Evolutionary conservation across 2,329 filamentous ascomycete genomes (phyloP).

Genomic region (Aspergillus melleus): DNA sequence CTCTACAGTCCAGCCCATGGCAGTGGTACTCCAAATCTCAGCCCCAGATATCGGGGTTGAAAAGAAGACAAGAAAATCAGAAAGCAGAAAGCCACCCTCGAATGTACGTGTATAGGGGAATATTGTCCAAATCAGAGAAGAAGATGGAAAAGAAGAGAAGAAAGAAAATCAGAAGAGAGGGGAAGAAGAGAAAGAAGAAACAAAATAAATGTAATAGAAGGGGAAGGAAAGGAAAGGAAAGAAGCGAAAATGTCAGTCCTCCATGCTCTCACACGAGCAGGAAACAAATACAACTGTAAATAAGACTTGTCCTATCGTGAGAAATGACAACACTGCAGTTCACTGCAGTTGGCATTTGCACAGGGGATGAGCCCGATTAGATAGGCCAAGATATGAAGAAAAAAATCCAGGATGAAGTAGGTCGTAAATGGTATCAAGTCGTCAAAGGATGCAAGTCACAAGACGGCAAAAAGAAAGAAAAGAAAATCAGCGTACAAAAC

Average conservation of each 20-base stretch:
- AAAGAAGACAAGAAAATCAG: neutral
- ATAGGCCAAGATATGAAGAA: constrained; percentile 13
- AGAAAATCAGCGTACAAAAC: constrained; percentile 17
- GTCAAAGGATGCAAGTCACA: constrained; percentile 11
- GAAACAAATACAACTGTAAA: neutral
- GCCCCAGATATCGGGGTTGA: neutral
- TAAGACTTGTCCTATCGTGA: neutral
- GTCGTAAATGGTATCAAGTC: constrained; percentile 11
- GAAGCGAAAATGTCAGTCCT: neutral
- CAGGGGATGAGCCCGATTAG: constrained; percentile 1
- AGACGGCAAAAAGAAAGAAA: neutral
- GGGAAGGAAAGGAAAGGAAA: neutral
- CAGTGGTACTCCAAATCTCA: constrained; percentile 1
- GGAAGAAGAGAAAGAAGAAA: neutral
- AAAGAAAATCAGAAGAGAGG: neutral
- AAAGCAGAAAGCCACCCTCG: constrained; percentile 14
- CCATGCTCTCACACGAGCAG: neutral
- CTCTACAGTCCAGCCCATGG: constrained; percentile 4
- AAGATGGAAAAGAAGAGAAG: neutral
- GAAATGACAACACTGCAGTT: neutral
- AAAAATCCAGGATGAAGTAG: neutral
- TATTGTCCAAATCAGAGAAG: constrained; percentile 4
- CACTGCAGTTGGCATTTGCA: neutral
- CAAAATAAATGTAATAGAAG: neutral
- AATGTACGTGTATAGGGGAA: constrained; percentile 21